phyloP scores from a whole-genome alignment of 1,139 yeast genomes.

The Saccharomyces hybrid region DNA sequence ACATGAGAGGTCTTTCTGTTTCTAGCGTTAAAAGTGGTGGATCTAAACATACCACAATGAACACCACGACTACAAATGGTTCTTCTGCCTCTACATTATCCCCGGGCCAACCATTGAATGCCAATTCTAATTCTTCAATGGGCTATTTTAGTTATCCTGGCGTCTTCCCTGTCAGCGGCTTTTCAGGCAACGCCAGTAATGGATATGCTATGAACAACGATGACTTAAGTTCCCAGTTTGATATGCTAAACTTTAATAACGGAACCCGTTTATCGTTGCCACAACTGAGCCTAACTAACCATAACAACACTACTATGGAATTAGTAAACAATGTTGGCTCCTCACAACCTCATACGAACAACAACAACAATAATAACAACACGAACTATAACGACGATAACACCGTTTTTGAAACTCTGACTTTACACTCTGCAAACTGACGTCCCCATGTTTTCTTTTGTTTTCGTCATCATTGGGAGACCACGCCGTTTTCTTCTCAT shows the following conservation, averaged over 20 bases:
- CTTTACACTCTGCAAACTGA: not conserved
- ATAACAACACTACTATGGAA: slow-evolving; percentile 9
- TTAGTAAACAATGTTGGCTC: not conserved
- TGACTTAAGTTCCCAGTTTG: slow-evolving; percentile 27
- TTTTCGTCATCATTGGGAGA: not conserved
- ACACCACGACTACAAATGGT: slow-evolving; percentile 1
- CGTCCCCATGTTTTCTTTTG: not conserved
- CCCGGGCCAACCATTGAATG: slow-evolving; percentile 2
- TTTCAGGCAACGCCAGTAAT: slow-evolving; percentile 9
- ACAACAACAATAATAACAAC: slow-evolving; percentile 1
- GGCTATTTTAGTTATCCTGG: slow-evolving; percentile 30
- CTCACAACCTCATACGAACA: not conserved
- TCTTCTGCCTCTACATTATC: slow-evolving; percentile 1
- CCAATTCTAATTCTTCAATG: slow-evolving; percentile 5
- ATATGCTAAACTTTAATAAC: slow-evolving; percentile 25
- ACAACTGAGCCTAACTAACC: slow-evolving; percentile 24
- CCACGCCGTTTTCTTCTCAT: not conserved
- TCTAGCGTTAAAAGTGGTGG: slow-evolving; percentile 29
- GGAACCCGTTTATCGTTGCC: slow-evolving; percentile 29
- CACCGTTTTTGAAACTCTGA: not conserved
- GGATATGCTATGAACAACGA: slow-evolving; percentile 17
- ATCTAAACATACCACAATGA: slow-evolving; percentile 17
- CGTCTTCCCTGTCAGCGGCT: slow-evolving; percentile 20
- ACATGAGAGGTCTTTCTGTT: slow-evolving; percentile 29
- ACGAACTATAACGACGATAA: slow-evolving; percentile 5